phyloP scores from a whole-genome alignment of 2,329 filamentous ascomycete genomes.

The Colletotrichum sojae region DNA sequence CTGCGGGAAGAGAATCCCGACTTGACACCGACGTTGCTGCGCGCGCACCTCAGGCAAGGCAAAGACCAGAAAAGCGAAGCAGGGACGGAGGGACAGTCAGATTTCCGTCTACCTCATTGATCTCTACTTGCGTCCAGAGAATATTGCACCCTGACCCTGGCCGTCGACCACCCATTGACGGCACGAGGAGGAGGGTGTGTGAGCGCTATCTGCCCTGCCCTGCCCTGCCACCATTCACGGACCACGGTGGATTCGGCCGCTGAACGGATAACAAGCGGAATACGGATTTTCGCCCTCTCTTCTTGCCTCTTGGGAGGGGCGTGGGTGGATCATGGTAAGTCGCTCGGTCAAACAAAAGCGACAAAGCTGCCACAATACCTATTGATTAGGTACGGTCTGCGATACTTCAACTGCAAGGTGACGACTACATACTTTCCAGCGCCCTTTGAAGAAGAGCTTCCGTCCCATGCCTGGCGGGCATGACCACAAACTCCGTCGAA shows the following conservation, averaged over 20 bases:
- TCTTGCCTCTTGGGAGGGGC: conserved; percentile 6
- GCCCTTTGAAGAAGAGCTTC: background rate
- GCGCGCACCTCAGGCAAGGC: background rate
- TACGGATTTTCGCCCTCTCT: conserved; percentile 14
- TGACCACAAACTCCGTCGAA: too few relatives aligned
- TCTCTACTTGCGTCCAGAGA: too few relatives aligned
- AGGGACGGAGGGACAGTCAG: background rate
- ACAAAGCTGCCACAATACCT: too few relatives aligned
- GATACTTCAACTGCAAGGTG: background rate
- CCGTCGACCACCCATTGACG: too few relatives aligned
- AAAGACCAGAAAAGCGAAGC: too few relatives aligned
- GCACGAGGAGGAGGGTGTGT: background rate
- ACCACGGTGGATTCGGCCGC: conserved; percentile 27
- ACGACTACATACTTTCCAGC: background rate
- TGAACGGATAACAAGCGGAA: conserved; percentile 35
- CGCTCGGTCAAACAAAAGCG: conserved; percentile 32
- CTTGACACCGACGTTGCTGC: conserved; percentile 17
- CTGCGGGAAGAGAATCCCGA: conserved; percentile 33
- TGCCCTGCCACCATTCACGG: conserved; percentile 4
- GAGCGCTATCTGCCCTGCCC: conserved; percentile 22
- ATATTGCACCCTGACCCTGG: too few relatives aligned
- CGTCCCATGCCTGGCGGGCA: conserved; percentile 5
- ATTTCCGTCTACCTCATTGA: background rate
- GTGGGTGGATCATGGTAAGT: conserved; percentile 36
- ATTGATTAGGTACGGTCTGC: too few relatives aligned